These are phyloP conservation scores for Madurella fahalii DNA, from an alignment of 2,329 filamentous ascomycete genomes.

Conservation along the genomic window DNA sequence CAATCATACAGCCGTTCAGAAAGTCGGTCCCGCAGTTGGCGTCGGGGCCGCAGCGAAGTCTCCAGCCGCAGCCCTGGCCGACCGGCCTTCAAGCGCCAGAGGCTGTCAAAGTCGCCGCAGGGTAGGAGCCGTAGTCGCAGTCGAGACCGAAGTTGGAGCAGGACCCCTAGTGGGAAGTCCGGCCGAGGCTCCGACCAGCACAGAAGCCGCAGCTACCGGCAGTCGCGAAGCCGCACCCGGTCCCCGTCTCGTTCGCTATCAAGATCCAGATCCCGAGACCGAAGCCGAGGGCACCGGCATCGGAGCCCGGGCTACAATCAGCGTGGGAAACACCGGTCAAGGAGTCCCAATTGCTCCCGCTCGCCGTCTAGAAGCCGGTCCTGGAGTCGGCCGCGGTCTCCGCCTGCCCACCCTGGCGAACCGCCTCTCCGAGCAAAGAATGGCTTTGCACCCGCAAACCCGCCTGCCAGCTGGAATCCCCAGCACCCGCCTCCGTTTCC, in stretches of 20 bases:
- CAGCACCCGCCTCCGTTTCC: conserved; percentile 4
- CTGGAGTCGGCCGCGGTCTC: conserved; percentile 19
- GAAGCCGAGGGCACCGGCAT: conserved; percentile 24
- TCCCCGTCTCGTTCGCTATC: conserved; percentile 27
- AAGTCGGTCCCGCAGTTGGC: conserved; percentile 29
- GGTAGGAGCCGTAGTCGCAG: conserved; percentile 21
- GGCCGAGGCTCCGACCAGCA: conserved; percentile 22
- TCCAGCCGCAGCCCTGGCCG: conserved; percentile 34
- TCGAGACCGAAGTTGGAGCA: conserved; percentile 28
- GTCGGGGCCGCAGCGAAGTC: conserved; percentile 30
- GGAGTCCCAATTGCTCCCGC: conserved; percentile 7
- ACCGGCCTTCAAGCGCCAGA: conserved; percentile 38
- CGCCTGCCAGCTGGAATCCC: conserved; percentile 18
- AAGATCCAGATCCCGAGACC: conserved; percentile 16
- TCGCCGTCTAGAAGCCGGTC: conserved; percentile 20
- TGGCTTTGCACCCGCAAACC: conserved; percentile 21
- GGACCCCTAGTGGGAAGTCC: conserved; percentile 1
- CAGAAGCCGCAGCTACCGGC: conserved; percentile 22
- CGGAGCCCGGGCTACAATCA: conserved; percentile 1
- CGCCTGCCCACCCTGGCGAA: conserved; percentile 14
- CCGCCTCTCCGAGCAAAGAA: conserved; percentile 16
- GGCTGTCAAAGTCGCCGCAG: conserved; percentile 35
- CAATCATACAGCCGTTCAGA: conserved; percentile 29
- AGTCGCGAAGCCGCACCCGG: conserved; percentile 24
- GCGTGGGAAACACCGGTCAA: conserved; percentile 25